Evolutionary conservation across 345 rosid genomes (phyloP), one percentile per base, ranked within the genome.

Genomic region (Sisymbrium altissimum): DNA sequence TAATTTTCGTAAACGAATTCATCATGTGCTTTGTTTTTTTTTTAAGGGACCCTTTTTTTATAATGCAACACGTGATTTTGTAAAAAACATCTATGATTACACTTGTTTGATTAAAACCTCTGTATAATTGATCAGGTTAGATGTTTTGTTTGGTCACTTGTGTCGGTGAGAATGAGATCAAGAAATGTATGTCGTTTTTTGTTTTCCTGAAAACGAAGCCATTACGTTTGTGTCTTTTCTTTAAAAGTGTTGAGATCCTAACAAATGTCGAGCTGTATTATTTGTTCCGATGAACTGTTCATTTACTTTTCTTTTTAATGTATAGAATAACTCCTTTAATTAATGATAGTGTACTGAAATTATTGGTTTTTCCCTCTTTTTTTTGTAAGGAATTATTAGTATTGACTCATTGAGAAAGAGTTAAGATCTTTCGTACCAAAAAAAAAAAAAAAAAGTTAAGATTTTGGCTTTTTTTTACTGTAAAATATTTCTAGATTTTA

Each of bases 181-280:
- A 60, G 56, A 62, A 27, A 69, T 53, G 49, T 6, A 25, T 62
- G 79, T 76, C 74, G 70, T 76, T 27, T 67, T 67, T 32, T 40
- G 58, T 46, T 14, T 3, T 32, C 2, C 15, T 68, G 64, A 53
- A n/a, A 52, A 36, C 56, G 49, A 68, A 53, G 74, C 70, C 70
- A 68, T 53, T 68, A 53, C 57, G 70, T 61, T 53, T 75, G 49
- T 69, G 70, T 75, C 57, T 40, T 74, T 43, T 54, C 49, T 39
- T 52, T 55, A 15, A 21, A 54, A 64, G 48, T 55, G 32, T 7
- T 10, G 52, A 74, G 60, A 66, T 74, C 67, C 30, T 49, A 38
- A 69, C 73, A 67, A 58, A 74, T 74, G 68, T 67, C 43, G 52
- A 74, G 72, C 72, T 74, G 77, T 30, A 29, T 41, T 73, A 27